These are phyloP conservation scores for Nothophaeocryptopus gaeumannii DNA, from an alignment of 2,329 filamentous ascomycete species.

Conservation along the genomic window DNA sequence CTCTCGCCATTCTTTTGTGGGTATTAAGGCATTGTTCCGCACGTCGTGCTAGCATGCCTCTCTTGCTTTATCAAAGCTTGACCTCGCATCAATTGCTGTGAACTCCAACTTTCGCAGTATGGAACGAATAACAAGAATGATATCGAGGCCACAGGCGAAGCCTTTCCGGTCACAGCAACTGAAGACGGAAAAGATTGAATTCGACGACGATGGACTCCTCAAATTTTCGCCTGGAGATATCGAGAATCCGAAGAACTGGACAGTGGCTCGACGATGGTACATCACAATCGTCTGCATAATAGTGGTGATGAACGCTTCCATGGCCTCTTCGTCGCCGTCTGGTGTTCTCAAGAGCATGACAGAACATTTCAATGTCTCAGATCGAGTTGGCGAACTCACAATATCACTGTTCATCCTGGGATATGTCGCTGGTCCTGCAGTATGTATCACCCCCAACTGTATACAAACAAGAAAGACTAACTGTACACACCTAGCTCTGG, in stretches of 20 bases:
- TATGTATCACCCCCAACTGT: too few species aligned
- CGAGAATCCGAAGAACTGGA: constrained; percentile 50
- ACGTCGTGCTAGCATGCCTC: not conserved
- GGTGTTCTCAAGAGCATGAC: constrained; percentile 42
- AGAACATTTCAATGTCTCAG: constrained; percentile 48
- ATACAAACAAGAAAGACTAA: too few species aligned
- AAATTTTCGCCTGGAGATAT: constrained; percentile 51
- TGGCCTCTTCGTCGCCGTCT: constrained; percentile 49
- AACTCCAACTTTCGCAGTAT: not conserved
- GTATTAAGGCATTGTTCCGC: not conserved
- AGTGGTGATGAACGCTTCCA: constrained; percentile 55
- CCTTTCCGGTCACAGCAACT: not conserved
- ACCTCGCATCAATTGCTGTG: not conserved
- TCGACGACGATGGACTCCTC: constrained; percentile 27
- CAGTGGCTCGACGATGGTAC: constrained; percentile 37
- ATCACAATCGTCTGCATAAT: constrained; percentile 44
- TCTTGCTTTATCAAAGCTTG: not conserved
- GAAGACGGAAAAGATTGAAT: not conserved
- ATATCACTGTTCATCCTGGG: constrained; percentile 35
- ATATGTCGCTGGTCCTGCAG: constrained; percentile 52
- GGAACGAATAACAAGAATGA: not conserved
- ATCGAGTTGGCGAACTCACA: constrained; percentile 39
- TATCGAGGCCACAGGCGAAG: constrained; percentile 1
- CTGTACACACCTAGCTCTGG: constrained; percentile 42
- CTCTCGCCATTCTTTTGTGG: not conserved